phyloP scores from a whole-genome alignment of 2,329 filamentous ascomycete genomes.

The Fusarium foetens region DNA sequence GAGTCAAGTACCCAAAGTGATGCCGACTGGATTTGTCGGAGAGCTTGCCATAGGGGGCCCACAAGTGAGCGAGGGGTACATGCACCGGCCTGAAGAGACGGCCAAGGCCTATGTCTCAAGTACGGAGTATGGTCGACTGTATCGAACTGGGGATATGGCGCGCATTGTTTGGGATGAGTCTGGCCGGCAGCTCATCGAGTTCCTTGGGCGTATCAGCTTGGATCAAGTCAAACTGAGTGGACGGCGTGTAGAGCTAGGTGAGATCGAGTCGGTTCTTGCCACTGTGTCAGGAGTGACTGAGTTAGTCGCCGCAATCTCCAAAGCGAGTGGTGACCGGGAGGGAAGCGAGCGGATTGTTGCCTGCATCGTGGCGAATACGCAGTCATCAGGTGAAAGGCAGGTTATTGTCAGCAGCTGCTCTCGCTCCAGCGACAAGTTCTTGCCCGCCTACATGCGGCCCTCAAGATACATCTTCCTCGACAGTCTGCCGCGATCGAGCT shows the following conservation, averaged over 20 bases:
- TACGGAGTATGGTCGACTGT: not conserved
- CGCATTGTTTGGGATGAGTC: conserved; percentile 62
- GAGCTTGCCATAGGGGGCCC: conserved; percentile 84
- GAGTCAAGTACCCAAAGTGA: conserved; percentile 51
- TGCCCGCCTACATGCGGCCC: not conserved
- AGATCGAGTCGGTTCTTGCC: conserved; percentile 62
- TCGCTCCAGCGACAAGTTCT: not conserved
- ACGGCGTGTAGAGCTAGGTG: conserved; percentile 77
- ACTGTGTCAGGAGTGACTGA: not conserved
- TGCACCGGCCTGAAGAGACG: conserved; percentile 70
- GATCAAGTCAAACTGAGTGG: conserved; percentile 82
- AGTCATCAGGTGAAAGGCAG: not conserved
- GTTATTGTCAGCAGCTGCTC: not conserved
- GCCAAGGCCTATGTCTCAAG: conserved; percentile 33
- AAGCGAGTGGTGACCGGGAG: not conserved
- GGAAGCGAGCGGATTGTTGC: conserved; percentile 2
- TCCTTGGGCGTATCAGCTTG: conserved; percentile 69
- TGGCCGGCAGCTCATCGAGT: conserved; percentile 71
- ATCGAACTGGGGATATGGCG: conserved; percentile 2
- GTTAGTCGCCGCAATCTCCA: not conserved
- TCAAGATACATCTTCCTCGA: conserved; percentile 1
- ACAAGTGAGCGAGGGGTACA: conserved; percentile 75
- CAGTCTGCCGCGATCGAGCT: not conserved
- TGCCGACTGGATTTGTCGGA: conserved; percentile 76
- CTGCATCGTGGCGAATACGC: not conserved